Base-by-base conservation (phyloP, 768 basidiomycete genomes). In the Lentinula raphanica region DNA sequence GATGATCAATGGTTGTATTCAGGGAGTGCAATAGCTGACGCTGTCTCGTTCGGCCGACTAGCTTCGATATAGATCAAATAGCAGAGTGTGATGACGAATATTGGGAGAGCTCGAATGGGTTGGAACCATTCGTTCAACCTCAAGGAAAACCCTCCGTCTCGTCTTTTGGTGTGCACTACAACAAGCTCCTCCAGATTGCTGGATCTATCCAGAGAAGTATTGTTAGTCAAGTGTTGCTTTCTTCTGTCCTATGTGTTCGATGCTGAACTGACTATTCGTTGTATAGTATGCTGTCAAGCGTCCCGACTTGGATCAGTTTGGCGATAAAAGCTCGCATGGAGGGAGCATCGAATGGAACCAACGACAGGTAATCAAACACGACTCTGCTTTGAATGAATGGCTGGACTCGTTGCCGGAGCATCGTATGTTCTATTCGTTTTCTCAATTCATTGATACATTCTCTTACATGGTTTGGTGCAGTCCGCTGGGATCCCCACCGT, bases 381-480 rank as follows among this genome's bases (percentile, higher is more conserved):
- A 57, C 66, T 82, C 80, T 11, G 78, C 77, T 2, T 65, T 87
- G 19, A 85, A 85, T 59, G 71, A 76, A 25, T 87, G 85, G 85
- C 71, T 81, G 1, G 80, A 84, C 48, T 68, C 73, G 3, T 73
- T 85, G 3, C 84, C 84, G 1, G 68, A 71, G 35, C 76, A 77
- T 40, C 58, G 75, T 77, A 57, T 27, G 70, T 63, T 59, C 9
- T 28, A 51, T 39, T 11, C 9, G 7, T 7, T 9, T 11, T 11
- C 39, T 28, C 54, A 35, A 7, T 13, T 58, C 17, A 42, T 38
- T 45, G 2, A 56, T 63, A 6, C 13, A 27, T 48, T 21, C 8
- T 44, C 31, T 11, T 1, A 46, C 44, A 27, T 15, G 21, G 15
- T 21, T 35, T 13, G 29, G 50, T 60, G 62, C 6, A 73, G 71